These are phyloP conservation scores for Pterocarpus macrocarpus DNA, from an alignment of 306 rosid species.

Conservation along the genomic window DNA sequence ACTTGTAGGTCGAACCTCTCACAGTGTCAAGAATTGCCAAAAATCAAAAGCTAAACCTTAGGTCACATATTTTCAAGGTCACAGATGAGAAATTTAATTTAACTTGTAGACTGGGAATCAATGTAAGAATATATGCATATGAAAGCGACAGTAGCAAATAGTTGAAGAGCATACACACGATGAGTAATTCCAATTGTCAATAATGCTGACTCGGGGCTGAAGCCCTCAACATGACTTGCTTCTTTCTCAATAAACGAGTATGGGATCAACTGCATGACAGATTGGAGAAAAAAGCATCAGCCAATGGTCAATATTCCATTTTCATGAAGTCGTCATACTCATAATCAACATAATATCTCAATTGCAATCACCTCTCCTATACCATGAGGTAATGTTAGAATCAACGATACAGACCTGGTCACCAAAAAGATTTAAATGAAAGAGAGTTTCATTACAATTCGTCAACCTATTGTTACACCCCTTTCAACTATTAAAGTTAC, in stretches of 20 bases:
- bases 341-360: no score
- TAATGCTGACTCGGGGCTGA: slow-evolving; percentile 90
- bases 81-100: slow-evolving; percentile 35
- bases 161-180: slow-evolving; percentile 62
- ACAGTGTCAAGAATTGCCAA: no score
- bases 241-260: slow-evolving; percentile 96
- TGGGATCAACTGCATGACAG: slow-evolving; percentile 81
- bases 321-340: no score
- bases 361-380: no score
- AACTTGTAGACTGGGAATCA: slow-evolving; percentile 7
- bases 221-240: slow-evolving; percentile 89
- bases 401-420: no score
- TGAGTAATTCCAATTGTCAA: slow-evolving; percentile 96
- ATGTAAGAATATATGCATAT: background rate
- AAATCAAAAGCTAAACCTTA: slow-evolving; percentile 80
- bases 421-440: no score
- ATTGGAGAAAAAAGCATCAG: slow-evolving; percentile 29
- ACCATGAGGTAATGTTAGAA: no score
- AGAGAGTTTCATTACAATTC: no score
- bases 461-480: no score
- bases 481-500: no score
- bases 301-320: no score
- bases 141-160: background rate
- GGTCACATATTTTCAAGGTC: slow-evolving; percentile 55
- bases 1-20: slow-evolving; percentile 86